A percentile compares a stretch with the other conserved stretches of the same genome.
These are phyloP conservation scores for Eucalyptus leucophloia DNA, from an alignment of 345 rosid genomes.

Conservation along the genomic window DNA sequence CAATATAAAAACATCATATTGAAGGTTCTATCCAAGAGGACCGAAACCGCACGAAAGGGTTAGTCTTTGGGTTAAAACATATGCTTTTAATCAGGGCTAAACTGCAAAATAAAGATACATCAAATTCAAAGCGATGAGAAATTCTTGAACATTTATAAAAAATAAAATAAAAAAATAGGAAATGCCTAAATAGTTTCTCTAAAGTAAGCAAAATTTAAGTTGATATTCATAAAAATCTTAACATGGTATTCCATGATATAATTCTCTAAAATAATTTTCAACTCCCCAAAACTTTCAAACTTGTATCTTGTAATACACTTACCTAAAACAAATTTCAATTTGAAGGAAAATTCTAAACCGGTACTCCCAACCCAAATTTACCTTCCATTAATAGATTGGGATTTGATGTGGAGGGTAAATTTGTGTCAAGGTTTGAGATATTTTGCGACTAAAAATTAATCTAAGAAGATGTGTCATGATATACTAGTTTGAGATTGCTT, in stretches of 20 bases:
- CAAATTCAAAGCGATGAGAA: not conserved
- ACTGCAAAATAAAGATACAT: not conserved
- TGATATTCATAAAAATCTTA: not conserved
- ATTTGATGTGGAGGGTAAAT: not conserved
- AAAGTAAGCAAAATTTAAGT: not conserved
- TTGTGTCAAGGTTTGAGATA: not conserved
- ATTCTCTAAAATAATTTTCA: not conserved
- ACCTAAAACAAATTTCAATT: not conserved
- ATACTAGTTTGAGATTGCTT: not conserved
- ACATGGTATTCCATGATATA: not conserved
- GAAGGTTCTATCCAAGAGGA: not conserved
- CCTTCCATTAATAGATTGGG: not conserved
- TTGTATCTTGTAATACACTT: not conserved
- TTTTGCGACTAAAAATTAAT: not conserved
- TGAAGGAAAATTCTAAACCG: not conserved
- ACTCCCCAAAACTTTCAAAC: not conserved
- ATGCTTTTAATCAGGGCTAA: not conserved
- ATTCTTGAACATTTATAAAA: not conserved
- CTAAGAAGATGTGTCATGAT: not conserved
- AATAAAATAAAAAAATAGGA: not conserved
- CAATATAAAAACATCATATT: not conserved
- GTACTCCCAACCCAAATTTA: not conserved
- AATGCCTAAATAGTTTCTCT: not conserved
- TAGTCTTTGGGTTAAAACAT: not conserved
- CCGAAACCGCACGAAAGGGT: not conserved